A percentile compares a stretch with the other conserved stretches of the same genome.
Evolutionary conservation across 163 green algal species (phyloP).

Genomic region (Scenedesmus sp.): DNA sequence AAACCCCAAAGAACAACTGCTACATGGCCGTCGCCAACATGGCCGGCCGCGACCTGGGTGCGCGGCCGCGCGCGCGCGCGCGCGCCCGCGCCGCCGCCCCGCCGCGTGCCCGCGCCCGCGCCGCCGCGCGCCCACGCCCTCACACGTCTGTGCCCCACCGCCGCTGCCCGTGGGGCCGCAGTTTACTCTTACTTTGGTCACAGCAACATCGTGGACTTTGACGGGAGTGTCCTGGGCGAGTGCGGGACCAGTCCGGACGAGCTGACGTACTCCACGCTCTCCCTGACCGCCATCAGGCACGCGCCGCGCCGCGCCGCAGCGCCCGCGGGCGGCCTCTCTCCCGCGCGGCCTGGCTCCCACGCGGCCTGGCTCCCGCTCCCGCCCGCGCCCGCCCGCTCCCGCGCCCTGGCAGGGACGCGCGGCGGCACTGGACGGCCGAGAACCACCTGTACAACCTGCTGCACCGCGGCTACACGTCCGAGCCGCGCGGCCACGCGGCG

Average conservation of each 20-base stretch:
- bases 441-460: constrained; percentile 73
- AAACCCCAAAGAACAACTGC: constrained; percentile 70
- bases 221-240: constrained; percentile 66
- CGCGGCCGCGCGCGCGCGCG: too few species aligned
- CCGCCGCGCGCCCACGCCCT: too few species aligned
- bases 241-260: constrained; percentile 53
- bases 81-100: too few species aligned
- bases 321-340: not conserved
- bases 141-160: too few species aligned
- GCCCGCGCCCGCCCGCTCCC: too few species aligned
- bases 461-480: constrained; percentile 55
- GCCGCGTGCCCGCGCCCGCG: too few species aligned
- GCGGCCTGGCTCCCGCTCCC: too few species aligned
- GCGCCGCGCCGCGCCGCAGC: too few species aligned
- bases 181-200: constrained; percentile 31
- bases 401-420: constrained; percentile 43
- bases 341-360: not conserved
- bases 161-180: too few species aligned
- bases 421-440: constrained; percentile 67
- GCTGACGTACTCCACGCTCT: constrained; percentile 64
- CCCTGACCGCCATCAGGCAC: constrained; percentile 60
- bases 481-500: constrained; percentile 58
- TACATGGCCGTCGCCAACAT: constrained; percentile 78
- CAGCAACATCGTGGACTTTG: constrained; percentile 65
- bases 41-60: constrained; percentile 65